These are phyloP conservation scores for Carallia pectinifolia DNA, from an alignment of 345 rosid species.

Conservation along the genomic window DNA sequence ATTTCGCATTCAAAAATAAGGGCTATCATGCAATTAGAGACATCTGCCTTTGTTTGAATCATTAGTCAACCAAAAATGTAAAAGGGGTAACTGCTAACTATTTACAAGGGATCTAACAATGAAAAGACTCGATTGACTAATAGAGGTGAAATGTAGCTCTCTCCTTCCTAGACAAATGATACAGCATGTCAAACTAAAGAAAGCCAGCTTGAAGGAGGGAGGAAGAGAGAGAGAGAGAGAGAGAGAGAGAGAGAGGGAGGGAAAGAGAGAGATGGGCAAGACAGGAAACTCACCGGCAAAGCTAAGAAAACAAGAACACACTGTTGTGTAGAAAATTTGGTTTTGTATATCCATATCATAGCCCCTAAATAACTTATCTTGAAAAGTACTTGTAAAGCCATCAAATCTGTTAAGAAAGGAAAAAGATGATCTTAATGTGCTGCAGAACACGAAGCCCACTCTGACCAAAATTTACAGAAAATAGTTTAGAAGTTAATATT, in stretches of 20 bases:
- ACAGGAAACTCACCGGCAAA: constrained; percentile 56
- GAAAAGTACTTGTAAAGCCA: constrained; percentile 98
- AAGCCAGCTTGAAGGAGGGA: background rate
- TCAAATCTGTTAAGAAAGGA: constrained; percentile 61
- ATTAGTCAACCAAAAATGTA: background rate
- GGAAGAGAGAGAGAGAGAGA: background rate
- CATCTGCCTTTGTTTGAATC: background rate
- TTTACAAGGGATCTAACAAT: background rate
- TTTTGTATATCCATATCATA: constrained; percentile 95
- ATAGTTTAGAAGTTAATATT: background rate
- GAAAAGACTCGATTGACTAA: background rate
- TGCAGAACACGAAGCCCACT: background rate
- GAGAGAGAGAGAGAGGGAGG: background rate
- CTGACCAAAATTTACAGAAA: background rate
- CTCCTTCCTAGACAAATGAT: background rate
- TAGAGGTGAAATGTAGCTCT: background rate
- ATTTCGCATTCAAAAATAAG: background rate
- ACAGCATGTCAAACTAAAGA: background rate
- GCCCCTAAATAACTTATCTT: constrained; percentile 91
- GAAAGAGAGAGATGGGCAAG: background rate
- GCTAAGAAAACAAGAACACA: constrained; percentile 80
- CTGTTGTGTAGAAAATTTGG: constrained; percentile 92
- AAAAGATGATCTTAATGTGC: constrained; percentile 10
- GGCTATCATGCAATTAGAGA: background rate
- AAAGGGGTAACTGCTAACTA: background rate